A percentile compares a stretch with the other conserved stretches of the same genome.
Conservation (phyloP, 2,329 filamentous ascomycete genomes). For the Chaetomiaceae sp. region DNA sequence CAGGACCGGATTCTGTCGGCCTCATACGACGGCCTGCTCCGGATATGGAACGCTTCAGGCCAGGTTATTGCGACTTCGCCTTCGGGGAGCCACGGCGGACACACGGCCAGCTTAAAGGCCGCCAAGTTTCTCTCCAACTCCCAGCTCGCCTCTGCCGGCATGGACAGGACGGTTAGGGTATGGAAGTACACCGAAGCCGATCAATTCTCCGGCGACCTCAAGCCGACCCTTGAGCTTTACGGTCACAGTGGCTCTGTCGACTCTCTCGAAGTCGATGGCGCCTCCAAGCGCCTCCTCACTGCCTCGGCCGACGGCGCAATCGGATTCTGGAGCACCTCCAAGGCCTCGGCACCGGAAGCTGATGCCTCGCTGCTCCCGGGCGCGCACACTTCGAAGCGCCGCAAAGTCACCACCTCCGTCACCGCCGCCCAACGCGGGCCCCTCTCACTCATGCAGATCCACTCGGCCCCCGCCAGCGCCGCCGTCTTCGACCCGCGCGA, state of each 20-base stretch:
- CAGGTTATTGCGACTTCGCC: constrained; percentile 74
- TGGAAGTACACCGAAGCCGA: constrained; percentile 79
- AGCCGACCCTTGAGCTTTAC: constrained; percentile 74
- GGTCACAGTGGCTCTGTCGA: constrained; percentile 74
- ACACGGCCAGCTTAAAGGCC: constrained; percentile 72
- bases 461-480: constrained; percentile 70
- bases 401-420: constrained; percentile 59
- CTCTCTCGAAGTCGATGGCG: constrained; percentile 62
- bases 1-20: constrained; percentile 80
- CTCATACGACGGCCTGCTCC: constrained; percentile 83
- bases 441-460: constrained; percentile 64
- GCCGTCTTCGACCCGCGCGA: constrained; percentile 83
- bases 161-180: constrained; percentile 80
- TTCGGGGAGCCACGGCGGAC: constrained; percentile 61
- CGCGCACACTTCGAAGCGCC: constrained; percentile 66
- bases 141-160: constrained; percentile 74
- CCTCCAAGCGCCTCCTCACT: constrained; percentile 72
- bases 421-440: constrained; percentile 65
- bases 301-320: constrained; percentile 78
- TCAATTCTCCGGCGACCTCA: constrained; percentile 57
- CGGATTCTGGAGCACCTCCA: constrained; percentile 83
- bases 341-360: constrained; percentile 68
- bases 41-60: constrained; percentile 88
- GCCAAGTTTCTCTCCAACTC: constrained; percentile 75
- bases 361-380: constrained; percentile 65